phyloP scores from a whole-genome alignment of 768 basidiomycete genomes.

The Kwoniella heveanensis region DNA sequence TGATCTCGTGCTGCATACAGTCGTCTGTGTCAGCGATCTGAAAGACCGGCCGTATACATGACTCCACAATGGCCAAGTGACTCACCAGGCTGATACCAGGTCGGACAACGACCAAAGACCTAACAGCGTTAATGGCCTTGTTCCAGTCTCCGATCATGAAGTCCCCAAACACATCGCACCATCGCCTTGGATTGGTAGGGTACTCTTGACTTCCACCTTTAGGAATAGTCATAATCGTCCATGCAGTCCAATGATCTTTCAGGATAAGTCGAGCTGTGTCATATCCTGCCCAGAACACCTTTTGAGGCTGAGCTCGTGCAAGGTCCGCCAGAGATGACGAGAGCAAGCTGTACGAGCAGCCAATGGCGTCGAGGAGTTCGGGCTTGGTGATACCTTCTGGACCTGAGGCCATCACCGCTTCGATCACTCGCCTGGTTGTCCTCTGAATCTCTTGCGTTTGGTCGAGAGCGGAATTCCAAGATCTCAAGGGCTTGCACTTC shows the following conservation, averaged over 20 bases:
- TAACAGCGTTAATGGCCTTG: slow-evolving; percentile 21
- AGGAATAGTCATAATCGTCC: slow-evolving; percentile 17
- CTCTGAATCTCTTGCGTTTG: background rate
- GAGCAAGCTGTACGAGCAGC: background rate
- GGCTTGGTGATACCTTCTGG: slow-evolving; percentile 33
- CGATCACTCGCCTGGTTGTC: slow-evolving; percentile 8
- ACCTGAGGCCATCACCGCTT: slow-evolving; percentile 28
- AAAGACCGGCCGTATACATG: no score
- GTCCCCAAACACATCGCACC: slow-evolving; percentile 46
- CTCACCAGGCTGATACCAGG: slow-evolving; percentile 51
- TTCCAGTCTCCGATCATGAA: slow-evolving; percentile 33
- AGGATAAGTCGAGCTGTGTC: slow-evolving; percentile 41
- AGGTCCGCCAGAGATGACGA: slow-evolving; percentile 18
- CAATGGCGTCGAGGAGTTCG: slow-evolving; percentile 15
- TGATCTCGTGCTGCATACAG: slow-evolving; percentile 25
- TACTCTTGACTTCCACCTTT: background rate
- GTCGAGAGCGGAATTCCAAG: background rate
- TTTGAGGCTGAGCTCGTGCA: slow-evolving; percentile 8
- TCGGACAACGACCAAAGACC: slow-evolving; percentile 26
- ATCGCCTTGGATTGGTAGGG: slow-evolving; percentile 34
- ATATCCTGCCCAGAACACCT: slow-evolving; percentile 46
- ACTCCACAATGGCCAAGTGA: no score
- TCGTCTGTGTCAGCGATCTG: no score
- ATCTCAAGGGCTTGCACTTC: background rate
- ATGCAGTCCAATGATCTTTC: slow-evolving; percentile 11